Evolutionary conservation across 1,139 yeast species (phyloP).

Genomic region (Pichia sp.): DNA sequence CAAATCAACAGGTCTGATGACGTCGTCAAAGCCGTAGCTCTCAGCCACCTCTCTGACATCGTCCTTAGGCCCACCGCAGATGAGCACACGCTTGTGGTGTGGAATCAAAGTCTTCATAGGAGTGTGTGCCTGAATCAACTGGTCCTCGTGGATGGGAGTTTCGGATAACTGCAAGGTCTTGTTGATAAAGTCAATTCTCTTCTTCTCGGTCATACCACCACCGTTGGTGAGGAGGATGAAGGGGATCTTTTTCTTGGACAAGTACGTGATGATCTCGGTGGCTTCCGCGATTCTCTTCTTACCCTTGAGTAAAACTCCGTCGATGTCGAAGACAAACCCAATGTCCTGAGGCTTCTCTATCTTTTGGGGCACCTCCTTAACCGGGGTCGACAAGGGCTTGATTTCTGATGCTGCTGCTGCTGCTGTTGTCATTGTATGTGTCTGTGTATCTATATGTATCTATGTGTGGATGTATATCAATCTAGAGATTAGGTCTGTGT

Average conservation of each 20-base stretch:
- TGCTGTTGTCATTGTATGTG: neutral
- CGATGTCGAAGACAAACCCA: constrained; percentile 47
- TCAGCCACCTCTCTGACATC: constrained; percentile 66
- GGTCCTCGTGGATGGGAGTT: constrained; percentile 47
- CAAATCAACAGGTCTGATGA: constrained; percentile 72
- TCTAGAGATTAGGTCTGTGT: neutral
- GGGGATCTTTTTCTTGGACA: constrained; percentile 61
- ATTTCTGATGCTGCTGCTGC: constrained; percentile 4
- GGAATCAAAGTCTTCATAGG: constrained; percentile 67
- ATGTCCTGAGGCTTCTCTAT: constrained; percentile 19
- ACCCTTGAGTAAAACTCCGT: constrained; percentile 90
- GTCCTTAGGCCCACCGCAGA: constrained; percentile 80
- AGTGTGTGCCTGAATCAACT: constrained; percentile 86
- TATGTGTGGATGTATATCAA: neutral
- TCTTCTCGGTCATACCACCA: constrained; percentile 74
- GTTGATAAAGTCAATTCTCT: constrained; percentile 58
- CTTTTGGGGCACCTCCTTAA: constrained; percentile 15
- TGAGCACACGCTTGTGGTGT: constrained; percentile 59
- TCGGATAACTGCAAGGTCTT: constrained; percentile 41
- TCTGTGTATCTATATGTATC: neutral
- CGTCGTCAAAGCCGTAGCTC: constrained; percentile 76
- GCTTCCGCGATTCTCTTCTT: constrained; percentile 67
- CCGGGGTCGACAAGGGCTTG: constrained; percentile 19
- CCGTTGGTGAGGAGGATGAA: constrained; percentile 88
- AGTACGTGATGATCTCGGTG: constrained; percentile 52